Base-by-base conservation (phyloP, 768 basidiomycete species). In the Cubamyces lactineus region DNA sequence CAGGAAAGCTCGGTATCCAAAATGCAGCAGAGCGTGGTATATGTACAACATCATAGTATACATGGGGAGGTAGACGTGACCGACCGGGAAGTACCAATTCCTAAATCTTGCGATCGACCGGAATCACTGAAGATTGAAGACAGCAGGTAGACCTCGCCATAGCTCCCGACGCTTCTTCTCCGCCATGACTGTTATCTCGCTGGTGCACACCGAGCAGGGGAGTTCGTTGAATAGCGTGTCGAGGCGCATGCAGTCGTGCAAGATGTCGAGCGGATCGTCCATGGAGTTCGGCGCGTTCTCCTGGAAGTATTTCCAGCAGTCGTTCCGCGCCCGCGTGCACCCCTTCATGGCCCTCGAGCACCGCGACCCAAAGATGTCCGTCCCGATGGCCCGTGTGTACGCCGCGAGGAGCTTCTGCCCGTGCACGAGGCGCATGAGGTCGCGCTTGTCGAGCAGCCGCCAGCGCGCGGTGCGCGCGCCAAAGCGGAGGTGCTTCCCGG, bases 251-350 rank as follows among this genome's bases (percentile, higher is more conserved):
- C 71, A 72, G 54, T 72, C 71, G 56, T 68, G 62, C 30, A 72
- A 61, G 53, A 72, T 69, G 46, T 72, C 71, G 55, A 72, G 67
- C 42, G 71, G 71, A 58, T 72, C 70, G 56, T 72, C 71, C 67
- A 72, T 71, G 38, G 71, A 72, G 34, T 70, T 63, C 24, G 71
- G 71, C 28, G 71, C 70, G 63, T 72, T 69, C 67, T 72, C 69
- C 66, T 72, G 71, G 62, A 72, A 67, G 65, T 72, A 72, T 61
- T 69, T 70, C 71, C 71, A 72, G 63, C 71, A 72, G 43, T 72
- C 71, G 46, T 45, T 63, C 41, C 68, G 66, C 28, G 69, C 70
- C 51, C 66, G 69, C 58, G 66, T 61, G 63, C 71, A 72, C 23
- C 68, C 68, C 59, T 68, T 68, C 24, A 66, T 57, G 17, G 63